These are phyloP conservation scores for Melanopsichium pennsylvanicum DNA, from an alignment of 1,284 basidiomycete species.

Conservation along the genomic window DNA sequence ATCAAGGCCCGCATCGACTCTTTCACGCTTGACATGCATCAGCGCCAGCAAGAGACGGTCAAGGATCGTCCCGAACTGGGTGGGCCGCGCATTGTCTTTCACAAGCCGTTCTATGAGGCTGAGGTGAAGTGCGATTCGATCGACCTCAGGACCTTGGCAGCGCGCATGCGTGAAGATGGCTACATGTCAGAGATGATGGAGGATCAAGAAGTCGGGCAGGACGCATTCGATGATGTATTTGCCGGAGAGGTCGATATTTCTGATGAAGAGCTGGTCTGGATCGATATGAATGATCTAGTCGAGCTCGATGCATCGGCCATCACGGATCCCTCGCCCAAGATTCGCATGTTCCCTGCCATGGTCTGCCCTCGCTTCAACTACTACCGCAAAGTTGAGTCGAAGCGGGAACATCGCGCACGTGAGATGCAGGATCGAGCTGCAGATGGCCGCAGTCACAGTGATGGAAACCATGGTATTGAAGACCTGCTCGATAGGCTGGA, in stretches of 20 bases:
- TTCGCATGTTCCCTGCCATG: slow-evolving; percentile 78
- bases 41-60: slow-evolving; percentile 80
- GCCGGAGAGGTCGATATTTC: slow-evolving; percentile 30
- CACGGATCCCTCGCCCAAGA: slow-evolving; percentile 66
- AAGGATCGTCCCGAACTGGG: slow-evolving; percentile 66
- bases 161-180: slow-evolving; percentile 71
- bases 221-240: slow-evolving; percentile 50
- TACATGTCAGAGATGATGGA: slow-evolving; percentile 43
- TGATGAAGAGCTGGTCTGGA: slow-evolving; percentile 71
- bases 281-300: slow-evolving; percentile 82
- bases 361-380: slow-evolving; percentile 85
- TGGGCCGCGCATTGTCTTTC: slow-evolving; percentile 68
- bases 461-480: slow-evolving; percentile 14
- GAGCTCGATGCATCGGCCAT: slow-evolving; percentile 74
- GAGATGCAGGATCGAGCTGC: slow-evolving; percentile 17
- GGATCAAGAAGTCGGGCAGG: slow-evolving; percentile 55
- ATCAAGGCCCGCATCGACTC: slow-evolving; percentile 81
- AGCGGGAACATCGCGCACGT: slow-evolving; percentile 61
- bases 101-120: slow-evolving; percentile 91
- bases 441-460: not conserved
- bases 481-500: slow-evolving; percentile 37
- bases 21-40: slow-evolving; percentile 90
- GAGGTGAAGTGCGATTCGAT: slow-evolving; percentile 83
- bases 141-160: slow-evolving; percentile 80
- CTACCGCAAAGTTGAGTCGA: slow-evolving; percentile 71